Base-by-base conservation (phyloP, 768 basidiomycete species). In the Leccinum uliginosum region DNA sequence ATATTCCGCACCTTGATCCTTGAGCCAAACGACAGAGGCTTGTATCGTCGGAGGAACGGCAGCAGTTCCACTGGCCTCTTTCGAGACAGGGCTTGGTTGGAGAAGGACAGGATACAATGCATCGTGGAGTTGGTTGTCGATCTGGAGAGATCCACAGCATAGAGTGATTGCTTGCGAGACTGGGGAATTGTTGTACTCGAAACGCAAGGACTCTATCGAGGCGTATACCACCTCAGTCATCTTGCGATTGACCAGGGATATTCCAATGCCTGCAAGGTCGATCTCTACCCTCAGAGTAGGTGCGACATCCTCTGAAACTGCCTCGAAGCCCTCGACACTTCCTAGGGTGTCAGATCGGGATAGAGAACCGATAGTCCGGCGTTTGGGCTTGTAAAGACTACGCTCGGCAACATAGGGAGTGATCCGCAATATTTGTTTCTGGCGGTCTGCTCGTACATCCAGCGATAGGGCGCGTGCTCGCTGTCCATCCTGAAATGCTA, bases 121-220 rank as follows among this genome's bases (percentile, higher is more conserved):
- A 56, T 98, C 97, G 58, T 98, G 96, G 12, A 99, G 82, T 68
- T 99, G 97, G 67, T 98, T 99, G 74, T 99, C 97, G 57, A 98
- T 82, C 70, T 98, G 95, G 11, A 99, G 78, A 63, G 80, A 86
- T n/a, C 89, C 91, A 66, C 88, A 89, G 8, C 87, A 83, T 34
- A 98, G 38, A 49, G 83, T 91, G 53, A 94, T 77, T 2, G 90
- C 82, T 65, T 95, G 92, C 6, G 91, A 87, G 35, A 87, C 78
- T 1, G 81, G 74, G 66, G 87, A 95, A 65, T 89, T 83, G 43
- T 80, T 82, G 72, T 95, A 98, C 63, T 93, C 91, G 58, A 98
- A 80, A 63, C 88, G 87, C 54, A 98, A 77, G 14, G 81, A 76
- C 46, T 89, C 85, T 62, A 91, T 73, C 2, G 91, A 89, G 24